Conservation (phyloP, 2,329 filamentous ascomycete genomes). For the Lecanicillium sp. region DNA sequence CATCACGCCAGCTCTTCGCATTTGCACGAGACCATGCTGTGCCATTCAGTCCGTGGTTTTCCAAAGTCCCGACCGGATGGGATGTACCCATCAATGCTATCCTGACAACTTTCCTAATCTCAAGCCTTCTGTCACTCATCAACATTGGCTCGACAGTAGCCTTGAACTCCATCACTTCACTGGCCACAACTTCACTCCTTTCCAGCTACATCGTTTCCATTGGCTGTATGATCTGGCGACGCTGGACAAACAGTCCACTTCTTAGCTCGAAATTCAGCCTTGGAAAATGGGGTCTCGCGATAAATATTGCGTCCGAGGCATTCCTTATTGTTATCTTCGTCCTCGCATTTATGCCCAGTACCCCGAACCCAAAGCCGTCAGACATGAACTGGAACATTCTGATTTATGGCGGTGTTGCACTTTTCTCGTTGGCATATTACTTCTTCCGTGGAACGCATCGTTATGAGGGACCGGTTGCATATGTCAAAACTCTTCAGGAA, state of each 20-base stretch:
- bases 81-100: slow-evolving; percentile 10
- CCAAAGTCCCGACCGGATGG: slow-evolving; percentile 11
- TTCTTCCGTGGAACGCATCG: slow-evolving; percentile 16
- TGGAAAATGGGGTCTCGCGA: slow-evolving; percentile 29
- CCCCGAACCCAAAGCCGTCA: slow-evolving; percentile 23
- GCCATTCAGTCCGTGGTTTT: slow-evolving; percentile 10
- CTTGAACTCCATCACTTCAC: slow-evolving; percentile 45
- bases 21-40: slow-evolving; percentile 26
- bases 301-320: slow-evolving; percentile 33
- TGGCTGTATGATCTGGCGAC: slow-evolving; percentile 32
- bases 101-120: slow-evolving; percentile 30
- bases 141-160: slow-evolving; percentile 42
- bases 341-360: slow-evolving; percentile 39
- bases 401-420: slow-evolving; percentile 30
- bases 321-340: slow-evolving; percentile 38
- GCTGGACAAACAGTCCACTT: slow-evolving; percentile 22
- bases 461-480: slow-evolving; percentile 10
- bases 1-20: slow-evolving; percentile 21
- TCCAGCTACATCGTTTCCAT: slow-evolving; percentile 43
- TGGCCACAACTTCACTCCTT: slow-evolving; percentile 40
- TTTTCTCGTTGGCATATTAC: slow-evolving; percentile 31
- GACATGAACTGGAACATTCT: slow-evolving; percentile 44
- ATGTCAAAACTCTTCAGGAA: slow-evolving; percentile 7
- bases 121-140: slow-evolving; percentile 36
- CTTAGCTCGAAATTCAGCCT: slow-evolving; percentile 20